phyloP scores from a whole-genome alignment of 2,329 filamentous ascomycete species.

The Fusarium fracticaudum region DNA sequence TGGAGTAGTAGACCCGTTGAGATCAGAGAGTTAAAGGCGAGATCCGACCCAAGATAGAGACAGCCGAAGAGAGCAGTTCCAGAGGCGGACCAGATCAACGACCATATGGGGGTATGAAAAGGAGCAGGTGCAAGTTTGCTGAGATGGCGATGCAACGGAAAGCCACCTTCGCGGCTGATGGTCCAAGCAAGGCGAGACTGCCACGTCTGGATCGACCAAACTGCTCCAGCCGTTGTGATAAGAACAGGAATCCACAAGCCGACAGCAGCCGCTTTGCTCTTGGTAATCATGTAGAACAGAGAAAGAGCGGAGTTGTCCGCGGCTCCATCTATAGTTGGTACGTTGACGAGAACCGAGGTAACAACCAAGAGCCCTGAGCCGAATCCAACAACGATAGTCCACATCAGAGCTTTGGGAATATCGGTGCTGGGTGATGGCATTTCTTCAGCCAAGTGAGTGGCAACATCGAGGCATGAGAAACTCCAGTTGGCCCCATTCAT shows the following conservation, averaged over 20 bases:
- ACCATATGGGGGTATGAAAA: neutral
- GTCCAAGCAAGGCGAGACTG: constrained; percentile 1
- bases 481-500: constrained; percentile 5
- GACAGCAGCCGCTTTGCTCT: neutral
- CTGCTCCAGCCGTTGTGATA: neutral
- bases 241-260: constrained; percentile 1
- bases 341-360: neutral
- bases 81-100: neutral
- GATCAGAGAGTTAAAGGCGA: constrained; percentile 6
- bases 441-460: constrained; percentile 6
- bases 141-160: neutral
- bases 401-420: constrained; percentile 4
- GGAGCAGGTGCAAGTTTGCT: constrained; percentile 4
- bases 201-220: constrained; percentile 10
- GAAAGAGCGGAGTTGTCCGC: neutral
- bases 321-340: neutral
- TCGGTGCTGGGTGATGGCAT: neutral
- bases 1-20: neutral
- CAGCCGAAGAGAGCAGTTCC: neutral
- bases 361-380: neutral
- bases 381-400: constrained; percentile 1
- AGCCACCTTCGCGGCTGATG: neutral
- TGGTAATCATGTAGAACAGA: constrained; percentile 1
- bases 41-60: neutral
- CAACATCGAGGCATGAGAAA: neutral